phyloP scores from a whole-genome alignment of 805 yeast species.

The Nakazawaea anatomiae region DNA sequence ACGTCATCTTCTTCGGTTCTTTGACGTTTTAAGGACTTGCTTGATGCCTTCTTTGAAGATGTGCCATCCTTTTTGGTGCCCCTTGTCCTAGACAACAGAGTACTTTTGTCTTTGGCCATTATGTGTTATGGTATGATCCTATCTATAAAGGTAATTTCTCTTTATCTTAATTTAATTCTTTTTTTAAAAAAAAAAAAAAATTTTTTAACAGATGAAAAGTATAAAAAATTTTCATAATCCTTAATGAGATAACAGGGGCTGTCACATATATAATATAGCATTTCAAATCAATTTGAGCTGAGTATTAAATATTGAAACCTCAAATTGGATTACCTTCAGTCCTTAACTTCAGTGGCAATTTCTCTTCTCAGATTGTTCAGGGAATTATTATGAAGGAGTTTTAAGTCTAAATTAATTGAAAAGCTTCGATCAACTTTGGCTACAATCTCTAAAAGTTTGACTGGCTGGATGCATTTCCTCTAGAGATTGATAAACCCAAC shows the following conservation, averaged over 20 bases:
- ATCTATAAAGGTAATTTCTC: neutral
- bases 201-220: neutral
- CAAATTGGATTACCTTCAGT: too few species aligned
- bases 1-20: conserved; percentile 26
- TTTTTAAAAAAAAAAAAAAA: neutral
- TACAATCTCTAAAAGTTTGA: too few species aligned
- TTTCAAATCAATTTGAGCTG: too few species aligned
- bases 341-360: too few species aligned
- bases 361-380: too few species aligned
- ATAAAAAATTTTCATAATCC: neutral
- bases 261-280: too few species aligned
- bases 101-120: neutral
- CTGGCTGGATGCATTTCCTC: too few species aligned
- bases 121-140: neutral
- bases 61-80: neutral
- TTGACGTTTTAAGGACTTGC: neutral
- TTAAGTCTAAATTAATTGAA: too few species aligned
- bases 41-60: neutral
- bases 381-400: too few species aligned
- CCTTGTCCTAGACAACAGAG: neutral
- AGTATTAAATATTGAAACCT: too few species aligned
- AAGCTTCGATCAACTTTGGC: too few species aligned
- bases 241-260: neutral
- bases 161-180: neutral
- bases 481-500: too few species aligned